Conservation (phyloP, 805 yeast genomes). For the Ogataea pini region DNA sequence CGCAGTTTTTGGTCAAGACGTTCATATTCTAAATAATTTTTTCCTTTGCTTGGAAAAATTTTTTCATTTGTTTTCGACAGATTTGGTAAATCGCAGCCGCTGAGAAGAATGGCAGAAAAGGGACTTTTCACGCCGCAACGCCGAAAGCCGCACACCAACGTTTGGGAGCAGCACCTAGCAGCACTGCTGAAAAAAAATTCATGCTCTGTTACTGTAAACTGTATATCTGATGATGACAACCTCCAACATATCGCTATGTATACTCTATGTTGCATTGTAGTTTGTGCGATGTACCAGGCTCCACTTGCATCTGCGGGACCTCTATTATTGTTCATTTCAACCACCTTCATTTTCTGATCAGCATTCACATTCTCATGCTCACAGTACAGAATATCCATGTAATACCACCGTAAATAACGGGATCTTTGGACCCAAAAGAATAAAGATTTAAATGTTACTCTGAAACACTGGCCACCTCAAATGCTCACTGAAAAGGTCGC, state of each 20-base stretch:
- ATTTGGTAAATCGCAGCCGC: not conserved
- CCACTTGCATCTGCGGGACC: too few species aligned
- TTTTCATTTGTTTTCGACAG: conserved; percentile 2
- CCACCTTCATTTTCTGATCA: too few species aligned
- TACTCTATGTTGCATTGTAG: too few species aligned
- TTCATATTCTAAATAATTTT: conserved; percentile 9
- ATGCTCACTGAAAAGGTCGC: not conserved
- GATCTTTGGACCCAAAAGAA: not conserved
- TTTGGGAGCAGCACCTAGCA: not conserved
- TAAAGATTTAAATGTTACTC: too few species aligned
- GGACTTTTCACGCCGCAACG: conserved; percentile 2
- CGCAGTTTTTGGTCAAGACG: conserved; percentile 5
- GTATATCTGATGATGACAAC: too few species aligned
- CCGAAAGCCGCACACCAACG: not conserved
- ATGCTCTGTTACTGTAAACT: not conserved
- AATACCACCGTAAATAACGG: too few species aligned
- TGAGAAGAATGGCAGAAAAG: not conserved
- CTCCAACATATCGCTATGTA: too few species aligned
- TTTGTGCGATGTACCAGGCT: too few species aligned
- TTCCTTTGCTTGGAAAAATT: conserved; percentile 5
- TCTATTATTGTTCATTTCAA: too few species aligned
- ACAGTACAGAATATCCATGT: too few species aligned
- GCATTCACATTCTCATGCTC: too few species aligned
- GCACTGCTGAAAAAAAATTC: too few species aligned
- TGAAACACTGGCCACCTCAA: not conserved